Percentiles rank a stretch among this genome's conserved stretches.
Evolutionary conservation across 1,284 basidiomycete genomes (phyloP).

Genomic region (Sporisorium sorghi): DNA sequence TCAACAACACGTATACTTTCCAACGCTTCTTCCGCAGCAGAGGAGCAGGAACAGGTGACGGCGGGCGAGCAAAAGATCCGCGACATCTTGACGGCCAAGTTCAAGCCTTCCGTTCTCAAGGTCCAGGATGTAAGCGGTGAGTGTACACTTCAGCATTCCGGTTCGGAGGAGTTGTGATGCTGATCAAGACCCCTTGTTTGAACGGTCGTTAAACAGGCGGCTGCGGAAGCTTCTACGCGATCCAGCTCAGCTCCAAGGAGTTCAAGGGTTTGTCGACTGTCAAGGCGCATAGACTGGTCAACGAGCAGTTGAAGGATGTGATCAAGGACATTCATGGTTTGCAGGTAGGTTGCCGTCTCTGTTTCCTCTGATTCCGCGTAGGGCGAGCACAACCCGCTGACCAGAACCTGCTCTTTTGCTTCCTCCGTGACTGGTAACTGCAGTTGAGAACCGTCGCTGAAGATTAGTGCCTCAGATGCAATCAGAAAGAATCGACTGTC

Average conservation of each 20-base stretch:
- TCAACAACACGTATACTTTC: background rate
- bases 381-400: slow-evolving; percentile 6
- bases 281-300: slow-evolving; percentile 94
- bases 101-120: slow-evolving; percentile 74
- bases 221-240: slow-evolving; percentile 95
- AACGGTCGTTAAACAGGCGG: slow-evolving; percentile 73
- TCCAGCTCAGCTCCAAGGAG: slow-evolving; percentile 82
- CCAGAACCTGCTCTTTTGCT: background rate
- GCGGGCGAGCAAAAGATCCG: slow-evolving; percentile 73
- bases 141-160: slow-evolving; percentile 52
- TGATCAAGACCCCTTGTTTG: background rate
- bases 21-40: background rate
- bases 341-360: slow-evolving; percentile 75
- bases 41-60: slow-evolving; percentile 10
- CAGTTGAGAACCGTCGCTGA: slow-evolving; percentile 45
- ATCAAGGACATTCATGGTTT: slow-evolving; percentile 93
- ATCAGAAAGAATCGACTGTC: background rate
- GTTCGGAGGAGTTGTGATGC: too few species aligned
- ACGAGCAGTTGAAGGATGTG: slow-evolving; percentile 85
- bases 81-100: slow-evolving; percentile 78
- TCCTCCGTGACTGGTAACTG: background rate
- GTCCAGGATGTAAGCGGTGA: slow-evolving; percentile 69
- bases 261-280: slow-evolving; percentile 89
- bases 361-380: background rate
- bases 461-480: slow-evolving; percentile 13